These are phyloP conservation scores for Penicillium dipodomyicola DNA, from an alignment of 495 filamentous ascomycete genomes.

Conservation along the genomic window DNA sequence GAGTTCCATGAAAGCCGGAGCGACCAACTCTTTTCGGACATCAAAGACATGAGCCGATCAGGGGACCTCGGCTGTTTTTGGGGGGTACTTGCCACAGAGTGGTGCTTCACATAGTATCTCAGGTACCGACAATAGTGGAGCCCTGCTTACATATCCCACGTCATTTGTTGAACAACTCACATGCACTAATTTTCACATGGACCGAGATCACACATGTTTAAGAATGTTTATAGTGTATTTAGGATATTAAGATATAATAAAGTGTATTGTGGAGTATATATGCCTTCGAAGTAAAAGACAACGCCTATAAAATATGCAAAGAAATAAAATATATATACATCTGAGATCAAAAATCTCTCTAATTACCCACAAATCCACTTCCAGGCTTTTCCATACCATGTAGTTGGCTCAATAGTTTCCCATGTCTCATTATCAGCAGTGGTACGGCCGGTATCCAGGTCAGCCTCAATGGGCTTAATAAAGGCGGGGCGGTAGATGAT, in stretches of 20 bases:
- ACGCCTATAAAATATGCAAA: slow-evolving; percentile 1
- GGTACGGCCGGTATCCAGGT: slow-evolving; percentile 47
- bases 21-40: slow-evolving; percentile 20
- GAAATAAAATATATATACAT: slow-evolving; percentile 5
- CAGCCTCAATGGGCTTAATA: slow-evolving; percentile 44
- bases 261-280: neutral
- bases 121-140: slow-evolving; percentile 16
- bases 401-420: slow-evolving; percentile 44
- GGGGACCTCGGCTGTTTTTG: slow-evolving; percentile 11
- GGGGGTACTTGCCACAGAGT: slow-evolving; percentile 5
- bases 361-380: slow-evolving; percentile 19
- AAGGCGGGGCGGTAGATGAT: slow-evolving; percentile 42
- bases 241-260: neutral
- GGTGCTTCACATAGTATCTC: neutral
- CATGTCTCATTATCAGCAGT: slow-evolving; percentile 43
- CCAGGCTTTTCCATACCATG: slow-evolving; percentile 37
- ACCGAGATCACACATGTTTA: neutral
- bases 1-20: slow-evolving; percentile 23
- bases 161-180: slow-evolving; percentile 15
- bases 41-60: slow-evolving; percentile 7
- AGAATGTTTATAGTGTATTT: no score
- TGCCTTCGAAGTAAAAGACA: neutral
- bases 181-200: slow-evolving; percentile 19
- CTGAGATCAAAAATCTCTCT: neutral
- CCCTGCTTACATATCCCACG: slow-evolving; percentile 13